Evolutionary conservation across 306 rosid genomes (phyloP), one percentile per base, ranked within the genome.

Genomic region (Datisca glomerata): DNA sequence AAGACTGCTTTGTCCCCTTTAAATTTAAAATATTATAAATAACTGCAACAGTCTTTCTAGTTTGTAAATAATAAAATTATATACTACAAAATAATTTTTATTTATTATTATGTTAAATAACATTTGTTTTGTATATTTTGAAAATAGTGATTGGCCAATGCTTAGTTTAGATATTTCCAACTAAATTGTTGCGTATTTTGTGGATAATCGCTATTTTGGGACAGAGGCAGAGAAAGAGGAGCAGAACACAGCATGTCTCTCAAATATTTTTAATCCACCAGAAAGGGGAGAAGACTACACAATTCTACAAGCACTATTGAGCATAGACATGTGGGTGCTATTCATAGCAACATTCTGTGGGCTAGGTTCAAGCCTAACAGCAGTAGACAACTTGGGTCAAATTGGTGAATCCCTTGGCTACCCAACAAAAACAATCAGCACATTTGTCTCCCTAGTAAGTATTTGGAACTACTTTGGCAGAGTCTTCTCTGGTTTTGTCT

Each of bases 401-500:
- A 81, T 81, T 6, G 93, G 82, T 3, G 45, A 40, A 18, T 70
- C 93, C 2, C 35, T 64, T 7, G 73, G 86, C 10, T 81, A 81
- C 57, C 74, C 77, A 4, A 37, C 20, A 1, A 49, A 43, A 4
- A 76, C 79, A 51, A 70, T 47, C 38, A 53, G 74, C 52, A 76
- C 86, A 8, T 81, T 81, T 28, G 70, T 81, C 20, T 73, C 93
- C 8, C 73, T 81, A 0, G 78, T 76, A 2, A 81, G 93, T 47
- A 81, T 81, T 27, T 81, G 93, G 93, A 81, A 81, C 44, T 81
- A 73, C 20, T 55, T 76, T 0, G 86, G 93, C 50, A 57, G 82
- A 42, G 82, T 57, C 2, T 14, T 41, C 0, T 18, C 80, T 0
- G 86, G 86, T 5, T 76, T 70, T 24, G 49, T 45, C 5, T 81